Conservation (phyloP, 768 basidiomycete species). For the Rhodocollybia butyracea region DNA sequence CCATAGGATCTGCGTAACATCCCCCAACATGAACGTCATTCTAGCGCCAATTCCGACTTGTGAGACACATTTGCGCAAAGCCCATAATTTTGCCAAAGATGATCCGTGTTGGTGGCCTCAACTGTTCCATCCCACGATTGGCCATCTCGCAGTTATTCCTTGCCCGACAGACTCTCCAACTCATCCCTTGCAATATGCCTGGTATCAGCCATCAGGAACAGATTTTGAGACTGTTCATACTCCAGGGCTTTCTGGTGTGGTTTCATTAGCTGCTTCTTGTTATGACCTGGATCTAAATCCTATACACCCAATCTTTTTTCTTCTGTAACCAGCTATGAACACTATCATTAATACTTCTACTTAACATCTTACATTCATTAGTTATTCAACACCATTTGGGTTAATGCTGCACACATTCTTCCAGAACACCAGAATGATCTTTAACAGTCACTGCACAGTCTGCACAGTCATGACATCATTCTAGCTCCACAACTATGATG, state of each 20-base stretch:
- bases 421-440: no score
- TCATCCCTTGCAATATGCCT: neutral
- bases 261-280: neutral
- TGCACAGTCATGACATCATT: no score
- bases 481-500: no score
- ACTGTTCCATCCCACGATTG: neutral
- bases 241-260: neutral
- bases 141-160: neutral
- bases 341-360: no score
- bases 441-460: no score
- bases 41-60: neutral
- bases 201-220: neutral
- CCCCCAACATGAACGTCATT: conserved; percentile 1
- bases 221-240: neutral
- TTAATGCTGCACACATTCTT: no score
- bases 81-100: conserved; percentile 1
- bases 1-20: neutral
- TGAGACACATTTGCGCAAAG: neutral
- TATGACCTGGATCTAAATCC: no score
- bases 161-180: neutral
- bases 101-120: conserved; percentile 1
- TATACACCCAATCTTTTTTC: no score
- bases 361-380: no score
- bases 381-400: no score
- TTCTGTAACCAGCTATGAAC: no score